A percentile compares a stretch with the other conserved stretches of the same genome.
Evolutionary conservation across 1,284 basidiomycete genomes (phyloP).

Genomic region (Heterobasidion parviporum): DNA sequence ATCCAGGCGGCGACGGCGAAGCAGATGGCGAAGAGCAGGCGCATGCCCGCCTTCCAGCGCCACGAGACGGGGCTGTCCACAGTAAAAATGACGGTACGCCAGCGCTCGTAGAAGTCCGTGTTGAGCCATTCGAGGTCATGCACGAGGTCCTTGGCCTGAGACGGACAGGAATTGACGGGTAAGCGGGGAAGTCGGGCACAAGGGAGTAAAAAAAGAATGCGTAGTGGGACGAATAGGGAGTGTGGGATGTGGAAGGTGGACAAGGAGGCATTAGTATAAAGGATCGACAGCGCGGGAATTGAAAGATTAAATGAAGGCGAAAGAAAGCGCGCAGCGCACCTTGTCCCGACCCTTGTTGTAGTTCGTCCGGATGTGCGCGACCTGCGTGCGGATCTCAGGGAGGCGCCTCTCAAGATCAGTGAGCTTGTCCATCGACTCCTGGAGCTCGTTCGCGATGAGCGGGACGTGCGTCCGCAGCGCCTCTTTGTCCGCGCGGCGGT

Average conservation of each 20-base stretch:
- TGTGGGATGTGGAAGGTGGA: background rate
- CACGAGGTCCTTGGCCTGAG: constrained; percentile 52
- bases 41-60: constrained; percentile 51
- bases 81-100: constrained; percentile 64
- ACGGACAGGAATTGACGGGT: background rate
- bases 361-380: constrained; percentile 46
- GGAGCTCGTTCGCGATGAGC: constrained; percentile 46
- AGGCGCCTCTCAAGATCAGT: constrained; percentile 42
- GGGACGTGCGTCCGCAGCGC: constrained; percentile 52
- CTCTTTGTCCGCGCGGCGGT: constrained; percentile 41
- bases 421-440: constrained; percentile 46
- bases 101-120: constrained; percentile 63
- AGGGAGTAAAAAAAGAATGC: constrained; percentile 1
- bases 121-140: constrained; percentile 62
- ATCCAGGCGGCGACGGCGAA: constrained; percentile 51
- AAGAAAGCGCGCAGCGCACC: constrained; percentile 24
- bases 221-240: constrained; percentile 5
- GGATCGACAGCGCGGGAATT: background rate
- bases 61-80: constrained; percentile 57
- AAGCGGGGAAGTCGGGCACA: background rate
- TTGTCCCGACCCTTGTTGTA: constrained; percentile 66
- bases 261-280: background rate
- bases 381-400: constrained; percentile 50
- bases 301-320: background rate
- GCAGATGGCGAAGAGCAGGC: constrained; percentile 19